These are phyloP conservation scores for Arabis hirsuta DNA, from an alignment of 345 rosid genomes.

Conservation along the genomic window DNA sequence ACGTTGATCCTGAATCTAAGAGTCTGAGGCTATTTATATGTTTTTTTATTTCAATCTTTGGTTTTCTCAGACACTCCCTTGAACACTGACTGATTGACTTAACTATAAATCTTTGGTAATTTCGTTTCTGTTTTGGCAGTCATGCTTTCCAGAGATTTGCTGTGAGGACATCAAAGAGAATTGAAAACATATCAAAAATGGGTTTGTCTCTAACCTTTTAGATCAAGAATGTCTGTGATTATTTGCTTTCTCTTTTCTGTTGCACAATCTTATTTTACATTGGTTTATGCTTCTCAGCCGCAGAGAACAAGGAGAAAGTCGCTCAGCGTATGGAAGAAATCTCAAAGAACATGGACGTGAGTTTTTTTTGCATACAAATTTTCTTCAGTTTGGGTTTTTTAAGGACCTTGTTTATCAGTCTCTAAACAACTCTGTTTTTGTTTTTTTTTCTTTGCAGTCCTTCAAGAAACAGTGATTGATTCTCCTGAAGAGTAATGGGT, in stretches of 20 bases:
- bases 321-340: constrained; percentile 65
- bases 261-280: neutral
- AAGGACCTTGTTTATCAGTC: neutral
- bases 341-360: constrained; percentile 51
- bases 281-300: constrained; percentile 50
- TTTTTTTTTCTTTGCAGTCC: constrained; percentile 15
- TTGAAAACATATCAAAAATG: constrained; percentile 63
- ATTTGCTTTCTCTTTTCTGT: neutral
- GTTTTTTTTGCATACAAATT: neutral
- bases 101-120: no score
- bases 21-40: constrained; percentile 38
- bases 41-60: neutral
- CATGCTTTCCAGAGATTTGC: constrained; percentile 91
- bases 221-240: neutral
- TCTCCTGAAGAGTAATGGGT: neutral
- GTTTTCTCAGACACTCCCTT: neutral
- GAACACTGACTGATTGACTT: no score
- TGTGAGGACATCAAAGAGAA: constrained; percentile 73
- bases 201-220: constrained; percentile 39
- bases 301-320: constrained; percentile 55
- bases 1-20: constrained; percentile 26
- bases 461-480: constrained; percentile 29
- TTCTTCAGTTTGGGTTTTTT: neutral
- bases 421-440: neutral
- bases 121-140: constrained; percentile 41